Evolutionary conservation across 805 yeast genomes (phyloP).

Genomic region (Myxozyma monticola): DNA sequence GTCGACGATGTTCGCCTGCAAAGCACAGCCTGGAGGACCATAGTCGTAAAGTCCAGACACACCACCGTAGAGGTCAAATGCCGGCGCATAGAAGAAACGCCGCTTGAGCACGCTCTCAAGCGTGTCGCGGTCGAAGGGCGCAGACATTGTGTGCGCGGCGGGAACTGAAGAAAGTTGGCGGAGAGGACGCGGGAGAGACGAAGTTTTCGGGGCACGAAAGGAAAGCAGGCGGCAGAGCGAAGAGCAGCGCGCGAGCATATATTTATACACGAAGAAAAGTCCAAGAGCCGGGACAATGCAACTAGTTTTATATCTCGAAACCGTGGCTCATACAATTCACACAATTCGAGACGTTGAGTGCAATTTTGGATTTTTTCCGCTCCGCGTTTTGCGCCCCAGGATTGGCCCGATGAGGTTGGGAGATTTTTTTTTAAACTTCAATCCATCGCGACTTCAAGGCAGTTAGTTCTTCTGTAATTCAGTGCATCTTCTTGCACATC

Average conservation of each 20-base stretch:
- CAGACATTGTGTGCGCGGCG: not conserved
- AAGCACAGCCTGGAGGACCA: conserved; percentile 99
- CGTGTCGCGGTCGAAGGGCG: conserved; percentile 71
- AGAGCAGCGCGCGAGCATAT: not conserved
- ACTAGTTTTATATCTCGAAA: no score
- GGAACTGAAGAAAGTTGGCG: not conserved
- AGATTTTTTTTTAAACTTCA: no score
- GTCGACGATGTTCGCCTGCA: conserved; percentile 93
- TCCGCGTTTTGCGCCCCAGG: no score
- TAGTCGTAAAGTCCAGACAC: conserved; percentile 97
- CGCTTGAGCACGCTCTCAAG: conserved; percentile 90
- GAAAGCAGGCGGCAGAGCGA: not conserved
- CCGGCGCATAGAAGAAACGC: conserved; percentile 96
- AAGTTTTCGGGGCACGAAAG: not conserved
- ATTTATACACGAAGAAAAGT: no score
- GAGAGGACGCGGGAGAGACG: not conserved
- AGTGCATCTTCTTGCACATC: no score
- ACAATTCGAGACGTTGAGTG: no score
- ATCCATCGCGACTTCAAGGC: no score
- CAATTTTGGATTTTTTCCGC: no score
- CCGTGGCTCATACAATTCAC: no score
- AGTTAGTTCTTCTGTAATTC: no score
- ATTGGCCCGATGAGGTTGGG: no score
- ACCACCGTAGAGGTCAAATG: conserved; percentile 97
- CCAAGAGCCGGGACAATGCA: no score